These are phyloP conservation scores for Herpetomonas samuelpessoai DNA, from an alignment of 208 protist species.

Conservation along the genomic window DNA sequence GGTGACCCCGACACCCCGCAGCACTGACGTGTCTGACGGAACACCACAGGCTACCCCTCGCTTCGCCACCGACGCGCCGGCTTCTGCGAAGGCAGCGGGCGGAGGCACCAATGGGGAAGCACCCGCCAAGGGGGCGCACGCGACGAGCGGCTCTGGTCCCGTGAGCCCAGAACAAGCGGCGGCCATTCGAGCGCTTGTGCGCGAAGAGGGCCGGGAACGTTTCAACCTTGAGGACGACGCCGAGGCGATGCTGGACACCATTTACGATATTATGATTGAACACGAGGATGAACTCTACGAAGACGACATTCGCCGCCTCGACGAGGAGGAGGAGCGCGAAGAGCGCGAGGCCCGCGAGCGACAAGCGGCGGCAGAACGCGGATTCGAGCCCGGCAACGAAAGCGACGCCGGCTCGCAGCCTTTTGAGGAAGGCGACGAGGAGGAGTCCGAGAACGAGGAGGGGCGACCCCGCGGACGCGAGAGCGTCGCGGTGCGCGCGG, in stretches of 20 bases:
- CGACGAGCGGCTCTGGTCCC: too few relatives aligned
- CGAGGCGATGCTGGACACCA: constrained; percentile 23
- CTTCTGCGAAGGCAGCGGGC: constrained; percentile 2
- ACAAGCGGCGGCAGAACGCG: constrained; percentile 14
- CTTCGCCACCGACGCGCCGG: neutral
- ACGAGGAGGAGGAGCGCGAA: constrained; percentile 34
- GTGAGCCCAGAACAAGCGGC: neutral
- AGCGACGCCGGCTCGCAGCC: constrained; percentile 10
- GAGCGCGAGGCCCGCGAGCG: constrained; percentile 19
- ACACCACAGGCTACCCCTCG: neutral
- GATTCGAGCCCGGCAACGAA: constrained; percentile 14
- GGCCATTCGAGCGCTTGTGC: constrained; percentile 4
- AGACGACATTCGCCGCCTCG: constrained; percentile 33
- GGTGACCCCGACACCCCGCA: neutral
- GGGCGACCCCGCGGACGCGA: constrained; percentile 4
- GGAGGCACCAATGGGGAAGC: constrained; percentile 16
- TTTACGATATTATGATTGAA: constrained; percentile 47
- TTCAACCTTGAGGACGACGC: constrained; percentile 31
- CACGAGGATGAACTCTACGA: constrained; percentile 33
- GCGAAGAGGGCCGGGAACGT: constrained; percentile 20
- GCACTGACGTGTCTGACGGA: neutral
- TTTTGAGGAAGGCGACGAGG: constrained; percentile 35
- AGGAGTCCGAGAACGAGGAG: constrained; percentile 7
- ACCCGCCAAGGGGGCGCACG: neutral
- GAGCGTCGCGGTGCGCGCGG: constrained; percentile 20